A percentile compares a stretch with the other conserved stretches of the same genome.
phyloP scores from a whole-genome alignment of 192 early-diverging fungal species.

The Linnemannia hyalina region DNA sequence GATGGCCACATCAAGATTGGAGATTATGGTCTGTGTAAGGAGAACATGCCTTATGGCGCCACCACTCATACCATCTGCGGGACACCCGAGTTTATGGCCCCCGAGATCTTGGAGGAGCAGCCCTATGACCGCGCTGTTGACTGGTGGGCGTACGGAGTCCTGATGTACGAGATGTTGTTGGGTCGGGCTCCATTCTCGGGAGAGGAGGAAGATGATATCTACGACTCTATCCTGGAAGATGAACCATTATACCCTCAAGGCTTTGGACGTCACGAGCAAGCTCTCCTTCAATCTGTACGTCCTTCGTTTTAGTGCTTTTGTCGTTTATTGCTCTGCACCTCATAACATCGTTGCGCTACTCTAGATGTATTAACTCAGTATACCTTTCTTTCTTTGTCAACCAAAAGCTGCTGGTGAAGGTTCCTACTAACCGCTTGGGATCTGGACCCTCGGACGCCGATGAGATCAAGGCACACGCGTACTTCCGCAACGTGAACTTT shows the following conservation, averaged over 20 bases:
- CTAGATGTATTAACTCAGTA: not conserved
- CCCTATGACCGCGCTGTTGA: slow-evolving; percentile 95
- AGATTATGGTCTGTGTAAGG: slow-evolving; percentile 99
- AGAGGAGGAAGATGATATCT: slow-evolving; percentile 98
- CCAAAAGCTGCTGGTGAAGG: slow-evolving; percentile 61
- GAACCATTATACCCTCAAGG: slow-evolving; percentile 88
- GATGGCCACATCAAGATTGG: slow-evolving; percentile 98
- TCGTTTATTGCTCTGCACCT: not conserved
- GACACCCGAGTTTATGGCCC: slow-evolving; percentile 99
- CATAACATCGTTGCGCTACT: not conserved
- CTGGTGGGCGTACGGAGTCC: slow-evolving; percentile 97
- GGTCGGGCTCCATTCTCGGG: slow-evolving; percentile 94
- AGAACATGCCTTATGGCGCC: slow-evolving; percentile 87
- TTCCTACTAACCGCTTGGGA: slow-evolving; percentile 77
- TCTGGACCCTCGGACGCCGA: slow-evolving; percentile 65
- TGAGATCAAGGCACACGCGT: slow-evolving; percentile 83
- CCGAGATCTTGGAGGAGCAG: slow-evolving; percentile 96
- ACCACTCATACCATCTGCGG: slow-evolving; percentile 97
- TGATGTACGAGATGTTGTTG: slow-evolving; percentile 93
- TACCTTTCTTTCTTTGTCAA: not conserved
- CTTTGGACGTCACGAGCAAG: slow-evolving; percentile 60
- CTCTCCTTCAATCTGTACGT: slow-evolving; percentile 63
- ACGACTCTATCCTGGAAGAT: slow-evolving; percentile 96
- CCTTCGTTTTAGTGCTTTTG: not conserved
- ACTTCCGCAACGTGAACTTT: slow-evolving; percentile 84